Evolutionary conservation across 2,329 filamentous ascomycete species (phyloP).

Genomic region (Hypoxylon sp.): DNA sequence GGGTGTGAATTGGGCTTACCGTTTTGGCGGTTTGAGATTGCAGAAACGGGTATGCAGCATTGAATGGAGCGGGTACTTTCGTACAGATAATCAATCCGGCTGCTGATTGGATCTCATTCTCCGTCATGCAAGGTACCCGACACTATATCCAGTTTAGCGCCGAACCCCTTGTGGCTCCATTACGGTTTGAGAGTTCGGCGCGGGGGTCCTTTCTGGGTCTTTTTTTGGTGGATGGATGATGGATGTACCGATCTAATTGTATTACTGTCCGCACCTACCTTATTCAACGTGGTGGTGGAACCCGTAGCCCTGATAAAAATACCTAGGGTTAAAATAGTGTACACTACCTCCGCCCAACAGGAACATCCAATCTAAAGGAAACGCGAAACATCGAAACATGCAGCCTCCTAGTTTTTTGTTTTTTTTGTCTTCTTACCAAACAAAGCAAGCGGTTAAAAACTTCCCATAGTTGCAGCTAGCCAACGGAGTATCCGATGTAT

Average conservation of each 20-base stretch:
- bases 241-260: not conserved
- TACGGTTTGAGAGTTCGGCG: constrained; percentile 35
- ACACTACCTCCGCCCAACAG: constrained; percentile 10
- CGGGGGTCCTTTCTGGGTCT: constrained; percentile 6
- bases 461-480: not conserved
- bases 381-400: constrained; percentile 40
- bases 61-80: constrained; percentile 10
- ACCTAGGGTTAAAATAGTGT: constrained; percentile 3
- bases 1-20: constrained; percentile 17
- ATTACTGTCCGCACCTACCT: constrained; percentile 12
- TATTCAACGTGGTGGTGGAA: constrained; percentile 10
- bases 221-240: not conserved
- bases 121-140: constrained; percentile 44
- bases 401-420: constrained; percentile 7
- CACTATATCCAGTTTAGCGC: constrained; percentile 42
- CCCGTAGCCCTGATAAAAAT: not conserved
- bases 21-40: constrained; percentile 40
- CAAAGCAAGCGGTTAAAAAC: constrained; percentile 30
- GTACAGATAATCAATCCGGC: constrained; percentile 30
- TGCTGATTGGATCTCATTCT: constrained; percentile 35
- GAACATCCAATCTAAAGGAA: constrained; percentile 24
- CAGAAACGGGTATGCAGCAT: constrained; percentile 31
- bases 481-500: constrained; percentile 6
- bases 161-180: constrained; percentile 33
- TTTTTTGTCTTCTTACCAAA: constrained; percentile 6